Evolutionary conservation across 192 early-diverging fungal genomes (phyloP), one percentile per base, ranked within the genome.

Genomic region (Coemansia sp.): DNA sequence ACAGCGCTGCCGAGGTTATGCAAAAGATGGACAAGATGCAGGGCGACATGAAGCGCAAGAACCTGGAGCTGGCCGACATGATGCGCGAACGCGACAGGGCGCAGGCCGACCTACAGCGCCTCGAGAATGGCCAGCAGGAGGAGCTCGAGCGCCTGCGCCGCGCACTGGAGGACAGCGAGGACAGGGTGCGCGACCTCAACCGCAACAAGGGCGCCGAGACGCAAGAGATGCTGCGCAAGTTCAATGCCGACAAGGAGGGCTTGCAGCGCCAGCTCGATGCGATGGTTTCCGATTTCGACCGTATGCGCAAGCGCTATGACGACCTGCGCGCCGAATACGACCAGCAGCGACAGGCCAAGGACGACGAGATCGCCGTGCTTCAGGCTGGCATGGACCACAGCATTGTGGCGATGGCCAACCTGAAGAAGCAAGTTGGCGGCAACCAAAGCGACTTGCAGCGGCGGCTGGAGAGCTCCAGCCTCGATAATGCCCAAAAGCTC

Each of bases 1-100:
- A 90, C 68, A 88, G 83, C 74, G 89, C 94, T 6, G 92, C 93
- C 24, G 94, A 99, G 73, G 90, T 92, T 1, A 85, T 91, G 54
- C 86, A 88, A 42, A 91, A 92, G 65, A 79, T 94, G 71, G 92
- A 96, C 62, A 90, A 90, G 82, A 84, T 89, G 82, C 87, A 92
- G 64, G 86, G 76, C 22, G 90, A 91, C 59, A 85, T 88, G 84
- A 79, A 86, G 70, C 84, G 87, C 76, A 93, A 91, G 83, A 92
- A 92, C 71, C 68, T 89, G 35, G 90, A 93, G 74, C 72, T 91
- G 47, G 89, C 93, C 9, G 94, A 97, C 65, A 92, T 95, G 84
- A 92, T 98, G 66, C 89, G 94, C 46, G 94, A 97, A 76, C 88
- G 94, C 59, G 93, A 96, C 79, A 89, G 90, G 59, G 87, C 94